phyloP scores from a whole-genome alignment of 768 basidiomycete species.

The Botryobasidium botryosum region DNA sequence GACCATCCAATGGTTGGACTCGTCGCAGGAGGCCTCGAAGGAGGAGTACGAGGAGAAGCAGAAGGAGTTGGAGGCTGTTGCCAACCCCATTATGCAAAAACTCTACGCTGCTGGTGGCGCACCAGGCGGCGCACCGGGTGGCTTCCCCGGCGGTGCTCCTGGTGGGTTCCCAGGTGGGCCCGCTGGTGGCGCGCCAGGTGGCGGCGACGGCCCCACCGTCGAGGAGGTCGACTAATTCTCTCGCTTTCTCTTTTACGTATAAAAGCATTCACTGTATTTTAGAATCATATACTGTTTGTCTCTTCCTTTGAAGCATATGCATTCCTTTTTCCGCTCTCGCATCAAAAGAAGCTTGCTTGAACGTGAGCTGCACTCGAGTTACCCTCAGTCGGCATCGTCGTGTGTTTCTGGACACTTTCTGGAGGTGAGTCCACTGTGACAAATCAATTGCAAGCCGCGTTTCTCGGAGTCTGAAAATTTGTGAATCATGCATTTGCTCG shows the following conservation, averaged over 20 bases:
- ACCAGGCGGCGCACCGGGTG: constrained; percentile 15
- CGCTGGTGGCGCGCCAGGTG: constrained; percentile 17
- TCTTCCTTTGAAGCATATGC: too few species aligned
- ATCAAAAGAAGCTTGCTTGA: too few species aligned
- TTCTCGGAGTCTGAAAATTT: too few species aligned
- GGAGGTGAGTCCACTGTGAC: too few species aligned
- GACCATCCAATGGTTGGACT: constrained; percentile 24
- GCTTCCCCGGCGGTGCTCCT: constrained; percentile 15
- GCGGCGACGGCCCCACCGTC: constrained; percentile 22
- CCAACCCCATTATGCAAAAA: constrained; percentile 24
- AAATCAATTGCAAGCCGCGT: too few species aligned
- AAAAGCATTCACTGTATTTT: too few species aligned
- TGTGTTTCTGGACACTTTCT: too few species aligned
- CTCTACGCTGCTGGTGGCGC: constrained; percentile 22
- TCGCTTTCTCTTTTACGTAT: neutral
- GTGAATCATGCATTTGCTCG: too few species aligned
- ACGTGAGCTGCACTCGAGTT: too few species aligned
- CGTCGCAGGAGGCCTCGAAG: constrained; percentile 26
- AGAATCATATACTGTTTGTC: too few species aligned
- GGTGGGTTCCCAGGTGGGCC: constrained; percentile 19
- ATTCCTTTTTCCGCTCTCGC: too few species aligned
- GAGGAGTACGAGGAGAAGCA: constrained; percentile 27
- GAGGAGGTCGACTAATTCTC: constrained; percentile 24
- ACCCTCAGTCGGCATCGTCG: too few species aligned
- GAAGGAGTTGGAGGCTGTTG: constrained; percentile 26